Percentiles rank a stretch among this genome's conserved stretches.
phyloP scores from a whole-genome alignment of 148 eudicot genomes.

The Oxyria digyna region DNA sequence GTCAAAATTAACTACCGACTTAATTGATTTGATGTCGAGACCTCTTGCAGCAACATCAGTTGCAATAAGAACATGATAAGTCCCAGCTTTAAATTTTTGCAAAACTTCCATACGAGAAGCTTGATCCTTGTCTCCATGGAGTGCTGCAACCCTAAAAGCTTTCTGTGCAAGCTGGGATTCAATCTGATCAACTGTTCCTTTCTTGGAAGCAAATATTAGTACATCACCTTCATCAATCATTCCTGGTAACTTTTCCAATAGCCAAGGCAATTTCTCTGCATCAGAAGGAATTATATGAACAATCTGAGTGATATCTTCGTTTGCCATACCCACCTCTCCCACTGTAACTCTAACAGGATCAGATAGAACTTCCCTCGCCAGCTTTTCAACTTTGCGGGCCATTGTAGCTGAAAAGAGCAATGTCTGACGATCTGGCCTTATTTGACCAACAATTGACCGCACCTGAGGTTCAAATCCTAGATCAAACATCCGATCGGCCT shows the following conservation, averaged over 20 bases:
- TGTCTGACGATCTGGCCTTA: constrained; percentile 95
- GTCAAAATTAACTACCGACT: constrained; percentile 95
- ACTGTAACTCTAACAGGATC: constrained; percentile 91
- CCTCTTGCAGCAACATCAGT: constrained; percentile 99
- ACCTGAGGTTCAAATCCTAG: constrained; percentile 98
- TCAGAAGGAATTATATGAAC: constrained; percentile 81
- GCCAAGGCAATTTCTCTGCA: constrained; percentile 85
- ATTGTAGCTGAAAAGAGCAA: constrained; percentile 93
- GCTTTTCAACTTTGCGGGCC: constrained; percentile 93
- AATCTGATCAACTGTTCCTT: constrained; percentile 84
- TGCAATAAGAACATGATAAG: constrained; percentile 84
- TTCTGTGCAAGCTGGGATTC: constrained; percentile 64
- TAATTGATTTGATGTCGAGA: constrained; percentile 92
- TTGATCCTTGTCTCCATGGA: constrained; percentile 98
- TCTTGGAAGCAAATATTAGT: constrained; percentile 88
- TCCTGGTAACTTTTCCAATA: constrained; percentile 66
- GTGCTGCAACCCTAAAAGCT: constrained; percentile 87
- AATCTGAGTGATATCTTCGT: constrained; percentile 93
- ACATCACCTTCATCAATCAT: constrained; percentile 96
- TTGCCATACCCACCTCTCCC: constrained; percentile 94
- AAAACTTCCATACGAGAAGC: constrained; percentile 83
- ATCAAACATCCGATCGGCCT: constrained; percentile 99
- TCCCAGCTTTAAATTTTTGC: constrained; percentile 84
- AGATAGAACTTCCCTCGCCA: constrained; percentile 85
- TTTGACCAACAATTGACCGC: constrained; percentile 95